Percentiles rank a stretch among this genome's conserved stretches.
phyloP scores from a whole-genome alignment of 2,329 filamentous ascomycete species.

The Bipolaris gigantea region DNA sequence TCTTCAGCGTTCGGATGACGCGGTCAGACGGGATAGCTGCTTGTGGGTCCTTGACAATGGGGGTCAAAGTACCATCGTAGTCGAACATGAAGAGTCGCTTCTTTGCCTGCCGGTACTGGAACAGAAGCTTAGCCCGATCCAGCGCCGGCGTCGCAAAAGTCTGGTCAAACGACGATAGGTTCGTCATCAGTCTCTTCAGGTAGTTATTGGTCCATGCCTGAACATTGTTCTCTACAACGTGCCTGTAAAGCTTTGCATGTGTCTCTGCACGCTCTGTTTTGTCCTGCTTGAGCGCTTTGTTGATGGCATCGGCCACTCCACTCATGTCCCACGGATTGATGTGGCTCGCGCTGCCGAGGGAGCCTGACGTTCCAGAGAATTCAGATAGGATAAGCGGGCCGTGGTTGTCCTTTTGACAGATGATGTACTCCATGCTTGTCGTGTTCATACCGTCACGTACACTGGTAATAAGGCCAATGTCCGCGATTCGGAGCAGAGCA shows the following conservation, averaged over 20 bases:
- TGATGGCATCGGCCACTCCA: constrained; percentile 81
- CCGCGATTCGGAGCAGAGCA: constrained; percentile 83
- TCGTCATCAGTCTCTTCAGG: constrained; percentile 75
- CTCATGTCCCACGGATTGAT: constrained; percentile 95
- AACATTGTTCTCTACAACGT: constrained; percentile 84
- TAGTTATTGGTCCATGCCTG: constrained; percentile 83
- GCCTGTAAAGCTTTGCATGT: constrained; percentile 75
- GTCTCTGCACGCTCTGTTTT: constrained; percentile 65
- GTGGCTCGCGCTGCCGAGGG: constrained; percentile 81
- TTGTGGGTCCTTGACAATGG: constrained; percentile 89
- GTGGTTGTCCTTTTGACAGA: constrained; percentile 84
- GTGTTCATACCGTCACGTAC: constrained; percentile 98
- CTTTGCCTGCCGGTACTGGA: constrained; percentile 71
- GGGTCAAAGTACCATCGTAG: constrained; percentile 93
- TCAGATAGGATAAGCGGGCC: constrained; percentile 92
- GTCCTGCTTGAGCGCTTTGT: constrained; percentile 77
- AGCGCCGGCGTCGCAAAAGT: constrained; percentile 78
- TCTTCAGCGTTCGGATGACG: constrained; percentile 77
- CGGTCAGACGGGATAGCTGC: constrained; percentile 85
- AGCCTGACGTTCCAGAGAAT: constrained; percentile 91
- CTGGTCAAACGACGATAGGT: constrained; percentile 75
- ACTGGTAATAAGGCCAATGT: constrained; percentile 92
- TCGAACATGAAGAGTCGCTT: constrained; percentile 97
- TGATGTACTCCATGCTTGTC: constrained; percentile 89
- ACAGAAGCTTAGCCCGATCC: constrained; percentile 71